Evolutionary conservation across 2,329 filamentous ascomycete species (phyloP), one percentile per base, ranked within the genome.

Genomic region (Mariannaea sp.): DNA sequence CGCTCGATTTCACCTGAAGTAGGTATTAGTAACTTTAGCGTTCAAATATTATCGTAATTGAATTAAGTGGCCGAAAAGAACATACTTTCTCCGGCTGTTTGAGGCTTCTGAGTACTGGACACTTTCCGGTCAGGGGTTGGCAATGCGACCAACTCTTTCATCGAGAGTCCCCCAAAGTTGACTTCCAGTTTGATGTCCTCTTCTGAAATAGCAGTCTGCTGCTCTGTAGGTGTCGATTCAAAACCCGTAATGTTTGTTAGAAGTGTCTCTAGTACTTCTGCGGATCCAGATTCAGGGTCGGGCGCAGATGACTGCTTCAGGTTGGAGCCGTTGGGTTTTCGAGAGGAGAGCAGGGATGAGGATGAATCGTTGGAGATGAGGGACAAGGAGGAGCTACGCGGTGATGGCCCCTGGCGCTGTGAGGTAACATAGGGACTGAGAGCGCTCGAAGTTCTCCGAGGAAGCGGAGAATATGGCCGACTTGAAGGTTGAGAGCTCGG

Each of bases 1-100:
- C 88, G 90, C 61, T 96, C 90, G 60, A 82, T 82, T 71, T 94
- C 88, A 70, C 92, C 90, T 86, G 59, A n/a, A n/a, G n/a, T n/a
- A n/a, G n/a, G n/a, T n/a, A n/a, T n/a, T n/a, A n/a, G n/a, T 41
- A 59, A 32, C 3, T 10, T 14, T 16, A 13, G 20, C 10, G 9
- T 45, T 33, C 51, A 24, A 8, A n/a, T 44, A n/a, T 17, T 12
- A 5, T 26, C 39, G 12, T 3, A 7, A 9, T 12, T 14, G 3
- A 22, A 9, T 13, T 22, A 6, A 4, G 14, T 16, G 14, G 26
- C 7, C n/a, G 47, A 16, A 26, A 17, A 5, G 16, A 10, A 45
- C 86, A 63, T 79, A 91, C 88, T 91, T 74, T 92, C 87, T 75
- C 89, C 84, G 55, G 84, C 74, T 43, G 84, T 85, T 70, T 89